Evolutionary conservation across 1,284 basidiomycete genomes (phyloP).

Genomic region (Schizophyllum commune): DNA sequence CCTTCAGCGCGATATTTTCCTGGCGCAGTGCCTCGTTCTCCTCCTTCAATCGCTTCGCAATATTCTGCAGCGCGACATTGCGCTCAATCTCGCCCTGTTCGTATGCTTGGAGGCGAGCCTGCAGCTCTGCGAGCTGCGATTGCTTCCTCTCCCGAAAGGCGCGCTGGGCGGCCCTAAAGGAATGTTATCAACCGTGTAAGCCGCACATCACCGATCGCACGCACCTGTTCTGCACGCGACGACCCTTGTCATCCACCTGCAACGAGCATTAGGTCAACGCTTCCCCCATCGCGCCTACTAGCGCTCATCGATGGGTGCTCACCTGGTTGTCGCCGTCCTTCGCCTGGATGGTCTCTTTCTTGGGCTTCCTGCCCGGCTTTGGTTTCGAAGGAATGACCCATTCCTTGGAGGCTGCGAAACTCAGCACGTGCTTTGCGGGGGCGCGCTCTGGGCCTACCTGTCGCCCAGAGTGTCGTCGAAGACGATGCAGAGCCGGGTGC

Average conservation of each 20-base stretch:
- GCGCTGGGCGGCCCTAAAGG: constrained; percentile 74
- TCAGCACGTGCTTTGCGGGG: not conserved
- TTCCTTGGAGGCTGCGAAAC: constrained; percentile 67
- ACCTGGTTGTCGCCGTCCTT: constrained; percentile 40
- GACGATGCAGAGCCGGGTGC: constrained; percentile 18
- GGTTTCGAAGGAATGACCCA: constrained; percentile 88
- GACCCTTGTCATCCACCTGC: constrained; percentile 48
- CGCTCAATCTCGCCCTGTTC: constrained; percentile 89
- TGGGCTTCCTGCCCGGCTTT: constrained; percentile 85
- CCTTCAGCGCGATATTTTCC: constrained; percentile 56
- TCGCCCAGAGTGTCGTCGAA: constrained; percentile 37
- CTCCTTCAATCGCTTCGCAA: constrained; percentile 82
- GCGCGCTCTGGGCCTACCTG: no score
- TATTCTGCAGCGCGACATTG: constrained; percentile 78
- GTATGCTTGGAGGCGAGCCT: constrained; percentile 79
- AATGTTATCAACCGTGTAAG: not conserved
- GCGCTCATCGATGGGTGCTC: constrained; percentile 13
- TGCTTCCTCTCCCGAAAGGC: constrained; percentile 90
- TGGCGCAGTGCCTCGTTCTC: constrained; percentile 72
- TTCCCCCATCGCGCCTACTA: not conserved
- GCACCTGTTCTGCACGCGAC: constrained; percentile 72
- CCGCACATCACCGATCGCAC: constrained; percentile 9
- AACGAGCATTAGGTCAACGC: not conserved
- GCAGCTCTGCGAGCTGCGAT: constrained; percentile 83
- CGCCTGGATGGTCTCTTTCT: constrained; percentile 42